A percentile compares a stretch with the other conserved stretches of the same genome.
These are phyloP conservation scores for Paecilomyces formosus DNA, from an alignment of 2,329 filamentous ascomycete species.

Conservation along the genomic window DNA sequence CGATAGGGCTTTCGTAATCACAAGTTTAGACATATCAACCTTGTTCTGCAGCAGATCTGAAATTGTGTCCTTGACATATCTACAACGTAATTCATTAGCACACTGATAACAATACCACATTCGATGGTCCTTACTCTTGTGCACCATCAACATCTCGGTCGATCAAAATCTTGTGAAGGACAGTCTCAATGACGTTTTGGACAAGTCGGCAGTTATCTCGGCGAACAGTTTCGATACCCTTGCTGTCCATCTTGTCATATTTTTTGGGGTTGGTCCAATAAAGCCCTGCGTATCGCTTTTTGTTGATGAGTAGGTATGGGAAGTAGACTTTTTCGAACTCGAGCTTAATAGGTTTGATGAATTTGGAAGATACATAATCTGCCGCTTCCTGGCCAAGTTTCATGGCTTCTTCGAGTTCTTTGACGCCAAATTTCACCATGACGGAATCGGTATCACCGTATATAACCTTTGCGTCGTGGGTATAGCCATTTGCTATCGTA, in stretches of 20 bases:
- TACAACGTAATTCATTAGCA: constrained; percentile 40
- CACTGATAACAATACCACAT: neutral
- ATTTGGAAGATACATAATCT: constrained; percentile 80
- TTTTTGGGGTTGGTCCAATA: constrained; percentile 95
- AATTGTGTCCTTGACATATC: constrained; percentile 94
- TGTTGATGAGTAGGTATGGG: constrained; percentile 97
- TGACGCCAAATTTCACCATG: constrained; percentile 97
- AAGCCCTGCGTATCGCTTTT: constrained; percentile 96
- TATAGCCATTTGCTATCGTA: constrained; percentile 88
- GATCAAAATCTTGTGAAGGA: constrained; percentile 89
- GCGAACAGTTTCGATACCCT: constrained; percentile 96
- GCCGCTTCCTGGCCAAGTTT: constrained; percentile 91
- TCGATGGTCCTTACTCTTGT: constrained; percentile 64
- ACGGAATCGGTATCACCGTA: constrained; percentile 99
- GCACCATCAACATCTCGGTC: constrained; percentile 84
- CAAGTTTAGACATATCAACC: constrained; percentile 96
- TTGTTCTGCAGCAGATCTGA: constrained; percentile 95
- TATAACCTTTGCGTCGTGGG: constrained; percentile 90
- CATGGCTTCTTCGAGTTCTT: constrained; percentile 83
- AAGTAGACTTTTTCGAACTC: constrained; percentile 99
- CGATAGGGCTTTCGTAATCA: constrained; percentile 94
- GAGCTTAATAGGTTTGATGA: constrained; percentile 93
- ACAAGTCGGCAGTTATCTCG: constrained; percentile 94
- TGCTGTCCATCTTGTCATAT: constrained; percentile 99
- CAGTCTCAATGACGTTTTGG: constrained; percentile 95